phyloP scores from a whole-genome alignment of 1,284 basidiomycete genomes.

The Cryptococcus sp. region DNA sequence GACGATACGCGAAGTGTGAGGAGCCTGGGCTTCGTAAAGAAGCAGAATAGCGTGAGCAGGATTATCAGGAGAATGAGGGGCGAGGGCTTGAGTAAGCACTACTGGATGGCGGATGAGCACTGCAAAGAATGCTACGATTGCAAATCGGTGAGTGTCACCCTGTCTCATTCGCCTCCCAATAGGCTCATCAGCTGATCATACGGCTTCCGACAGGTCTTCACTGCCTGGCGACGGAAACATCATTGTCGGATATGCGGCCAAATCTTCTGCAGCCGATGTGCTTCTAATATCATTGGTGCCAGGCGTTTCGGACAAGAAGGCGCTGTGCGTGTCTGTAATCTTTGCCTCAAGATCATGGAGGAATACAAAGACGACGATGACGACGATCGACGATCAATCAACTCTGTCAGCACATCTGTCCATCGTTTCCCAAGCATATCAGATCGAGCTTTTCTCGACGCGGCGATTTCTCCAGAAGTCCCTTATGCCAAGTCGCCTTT shows the following conservation, averaged over 20 bases:
- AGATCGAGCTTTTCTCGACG: slow-evolving; percentile 47
- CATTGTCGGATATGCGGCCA: slow-evolving; percentile 93
- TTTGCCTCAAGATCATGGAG: slow-evolving; percentile 87
- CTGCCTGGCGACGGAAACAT: slow-evolving; percentile 88
- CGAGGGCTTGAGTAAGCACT: slow-evolving; percentile 67
- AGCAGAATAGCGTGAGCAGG: slow-evolving; percentile 79
- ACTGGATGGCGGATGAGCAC: slow-evolving; percentile 97
- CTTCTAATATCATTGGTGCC: slow-evolving; percentile 96
- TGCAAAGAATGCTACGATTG: slow-evolving; percentile 96
- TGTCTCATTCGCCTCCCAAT: not conserved
- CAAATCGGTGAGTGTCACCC: slow-evolving; percentile 53
- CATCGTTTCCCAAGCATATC: slow-evolving; percentile 33
- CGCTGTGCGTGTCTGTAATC: slow-evolving; percentile 89
- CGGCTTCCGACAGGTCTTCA: slow-evolving; percentile 87
- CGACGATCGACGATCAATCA: slow-evolving; percentile 53
- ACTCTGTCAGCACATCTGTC: slow-evolving; percentile 40
- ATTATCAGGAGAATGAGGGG: slow-evolving; percentile 83
- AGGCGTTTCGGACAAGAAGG: slow-evolving; percentile 90
- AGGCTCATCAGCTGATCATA: slow-evolving; percentile 57
- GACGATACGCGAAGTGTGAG: slow-evolving; percentile 51
- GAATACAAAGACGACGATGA: slow-evolving; percentile 73
- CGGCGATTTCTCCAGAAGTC: slow-evolving; percentile 47
- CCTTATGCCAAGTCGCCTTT: slow-evolving; percentile 72
- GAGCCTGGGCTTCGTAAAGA: slow-evolving; percentile 58
- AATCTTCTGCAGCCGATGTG: slow-evolving; percentile 88